Percentiles rank a stretch among this genome's conserved stretches.
Evolutionary conservation across 2,329 filamentous ascomycete genomes (phyloP).

Genomic region (Xylariomycetidae sp.): DNA sequence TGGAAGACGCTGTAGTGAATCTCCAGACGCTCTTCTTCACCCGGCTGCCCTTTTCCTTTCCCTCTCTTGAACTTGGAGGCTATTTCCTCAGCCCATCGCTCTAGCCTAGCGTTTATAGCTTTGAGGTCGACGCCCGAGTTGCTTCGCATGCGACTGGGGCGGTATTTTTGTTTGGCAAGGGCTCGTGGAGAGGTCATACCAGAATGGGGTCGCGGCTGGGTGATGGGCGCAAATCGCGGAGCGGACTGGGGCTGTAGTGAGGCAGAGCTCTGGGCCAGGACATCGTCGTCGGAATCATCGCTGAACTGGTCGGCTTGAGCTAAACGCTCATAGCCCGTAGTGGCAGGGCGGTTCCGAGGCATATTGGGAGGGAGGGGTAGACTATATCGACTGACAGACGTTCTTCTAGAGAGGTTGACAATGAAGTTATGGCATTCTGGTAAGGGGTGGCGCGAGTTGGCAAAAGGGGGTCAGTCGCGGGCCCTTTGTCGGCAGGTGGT

Average conservation of each 20-base stretch:
- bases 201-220: constrained; percentile 56
- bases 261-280: constrained; percentile 47
- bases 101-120: constrained; percentile 91
- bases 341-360: constrained; percentile 64
- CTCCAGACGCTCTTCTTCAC: constrained; percentile 82
- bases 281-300: constrained; percentile 66
- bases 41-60: constrained; percentile 64
- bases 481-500: constrained; percentile 6
- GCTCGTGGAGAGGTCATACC: constrained; percentile 54
- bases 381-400: constrained; percentile 1
- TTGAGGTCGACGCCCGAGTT: constrained; percentile 96
- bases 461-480: constrained; percentile 7
- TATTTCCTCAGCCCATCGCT: constrained; percentile 97
- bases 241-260: constrained; percentile 51
- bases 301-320: constrained; percentile 75
- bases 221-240: constrained; percentile 60
- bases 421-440: constrained; percentile 10
- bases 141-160: constrained; percentile 48
- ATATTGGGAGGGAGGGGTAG: constrained; percentile 38
- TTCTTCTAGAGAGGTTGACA: constrained; percentile 2
- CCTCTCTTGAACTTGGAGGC: constrained; percentile 92
- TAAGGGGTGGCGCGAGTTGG: background rate
- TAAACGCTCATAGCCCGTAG: constrained; percentile 80
- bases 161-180: constrained; percentile 33
- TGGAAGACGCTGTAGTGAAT: constrained; percentile 98